phyloP scores from a whole-genome alignment of 1,139 yeast species.

The Petasospora rhodanensis region DNA sequence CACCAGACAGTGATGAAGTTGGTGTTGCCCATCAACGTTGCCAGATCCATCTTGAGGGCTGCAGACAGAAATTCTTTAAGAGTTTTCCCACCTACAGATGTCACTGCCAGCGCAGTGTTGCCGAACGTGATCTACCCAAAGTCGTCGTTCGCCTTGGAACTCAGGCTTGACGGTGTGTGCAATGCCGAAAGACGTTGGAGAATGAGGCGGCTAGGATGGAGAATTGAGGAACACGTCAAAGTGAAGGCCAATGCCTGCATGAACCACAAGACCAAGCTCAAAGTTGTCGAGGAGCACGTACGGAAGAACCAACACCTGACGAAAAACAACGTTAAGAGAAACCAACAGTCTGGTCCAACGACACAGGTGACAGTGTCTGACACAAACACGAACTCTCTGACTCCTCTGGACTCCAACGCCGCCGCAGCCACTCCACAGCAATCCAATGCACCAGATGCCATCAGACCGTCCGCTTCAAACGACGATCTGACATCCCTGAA shows the following conservation, averaged over 20 bases:
- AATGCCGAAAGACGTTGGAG: conserved; percentile 74
- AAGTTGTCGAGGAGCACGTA: conserved; percentile 42
- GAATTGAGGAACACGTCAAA: conserved; percentile 77
- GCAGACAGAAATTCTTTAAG: conserved; percentile 84
- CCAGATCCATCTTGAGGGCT: conserved; percentile 75
- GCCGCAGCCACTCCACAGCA: conserved; percentile 8
- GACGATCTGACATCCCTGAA: conserved; percentile 12
- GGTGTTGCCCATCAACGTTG: conserved; percentile 65
- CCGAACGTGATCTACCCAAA: conserved; percentile 91
- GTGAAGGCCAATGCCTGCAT: conserved; percentile 56
- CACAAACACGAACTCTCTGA: conserved; percentile 5
- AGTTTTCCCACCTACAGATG: conserved; percentile 93
- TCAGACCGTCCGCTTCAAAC: conserved; percentile 7
- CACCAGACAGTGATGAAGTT: conserved; percentile 21
- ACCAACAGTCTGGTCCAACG: conserved; percentile 36
- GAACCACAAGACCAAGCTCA: conserved; percentile 47
- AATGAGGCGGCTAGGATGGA: conserved; percentile 85
- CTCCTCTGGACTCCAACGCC: conserved; percentile 7
- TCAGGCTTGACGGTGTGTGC: conserved; percentile 75
- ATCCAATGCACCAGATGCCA: conserved; percentile 3
- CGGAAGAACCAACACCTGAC: conserved; percentile 28
- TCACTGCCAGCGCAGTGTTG: conserved; percentile 77
- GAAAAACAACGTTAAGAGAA: conserved; percentile 30
- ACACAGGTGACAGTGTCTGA: conserved; percentile 25
- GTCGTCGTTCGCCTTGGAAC: conserved; percentile 76